Conservation (phyloP, 148 eudicot species). For the Rhododendron griersonianum region DNA sequence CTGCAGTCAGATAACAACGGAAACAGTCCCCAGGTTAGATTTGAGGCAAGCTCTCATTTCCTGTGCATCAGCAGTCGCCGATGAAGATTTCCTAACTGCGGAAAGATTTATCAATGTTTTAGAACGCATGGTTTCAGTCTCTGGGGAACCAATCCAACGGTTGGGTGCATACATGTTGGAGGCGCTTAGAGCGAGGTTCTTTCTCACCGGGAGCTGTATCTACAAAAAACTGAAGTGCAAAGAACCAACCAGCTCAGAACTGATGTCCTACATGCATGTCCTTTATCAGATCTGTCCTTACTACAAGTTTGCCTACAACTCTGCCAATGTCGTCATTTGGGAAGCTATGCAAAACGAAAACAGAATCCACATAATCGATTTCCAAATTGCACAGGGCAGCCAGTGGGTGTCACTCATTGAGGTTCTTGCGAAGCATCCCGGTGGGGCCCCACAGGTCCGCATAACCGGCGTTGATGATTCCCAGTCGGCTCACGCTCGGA, state of each 20-base stretch:
- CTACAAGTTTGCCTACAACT: constrained; percentile 65
- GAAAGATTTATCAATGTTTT: constrained; percentile 44
- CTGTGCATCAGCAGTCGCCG: constrained; percentile 62
- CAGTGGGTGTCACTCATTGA: constrained; percentile 69
- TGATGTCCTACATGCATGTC: constrained; percentile 74
- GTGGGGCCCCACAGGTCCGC: constrained; percentile 73
- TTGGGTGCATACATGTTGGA: constrained; percentile 86
- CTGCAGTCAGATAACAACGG: constrained; percentile 31
- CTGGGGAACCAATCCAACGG: constrained; percentile 71
- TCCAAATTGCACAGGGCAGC: constrained; percentile 79
- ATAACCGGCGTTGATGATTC: constrained; percentile 89
- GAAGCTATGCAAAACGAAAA: constrained; percentile 63
- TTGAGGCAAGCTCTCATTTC: constrained; percentile 50
- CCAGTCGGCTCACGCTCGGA: constrained; percentile 69
- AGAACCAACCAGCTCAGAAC: constrained; percentile 56
- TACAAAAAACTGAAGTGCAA: constrained; percentile 78
- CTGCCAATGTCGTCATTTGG: constrained; percentile 54
- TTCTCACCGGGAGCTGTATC: constrained; percentile 60
- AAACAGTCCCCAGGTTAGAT: constrained; percentile 42
- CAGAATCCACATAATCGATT: constrained; percentile 80
- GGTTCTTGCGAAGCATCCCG: constrained; percentile 46
- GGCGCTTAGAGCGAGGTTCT: constrained; percentile 69
- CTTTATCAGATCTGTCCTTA: constrained; percentile 66
- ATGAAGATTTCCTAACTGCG: constrained; percentile 32
- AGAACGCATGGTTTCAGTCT: constrained; percentile 62